These are phyloP conservation scores for Monilinia polystroma DNA, from an alignment of 2,329 filamentous ascomycete species.

Conservation along the genomic window DNA sequence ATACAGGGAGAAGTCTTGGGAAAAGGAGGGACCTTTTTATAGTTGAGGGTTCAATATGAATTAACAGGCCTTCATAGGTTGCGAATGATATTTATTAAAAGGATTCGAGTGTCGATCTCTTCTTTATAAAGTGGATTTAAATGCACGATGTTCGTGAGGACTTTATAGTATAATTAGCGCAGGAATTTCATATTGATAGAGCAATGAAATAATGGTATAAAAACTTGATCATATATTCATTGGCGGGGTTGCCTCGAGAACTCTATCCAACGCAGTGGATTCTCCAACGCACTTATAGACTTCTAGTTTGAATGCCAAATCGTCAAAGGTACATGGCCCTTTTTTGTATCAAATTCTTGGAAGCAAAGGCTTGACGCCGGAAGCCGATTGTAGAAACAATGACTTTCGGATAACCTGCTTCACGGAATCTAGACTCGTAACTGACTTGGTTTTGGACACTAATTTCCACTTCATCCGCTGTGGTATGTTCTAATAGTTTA, in stretches of 20 bases:
- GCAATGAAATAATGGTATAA: background rate
- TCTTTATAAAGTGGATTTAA: background rate
- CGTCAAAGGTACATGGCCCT: background rate
- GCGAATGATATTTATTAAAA: background rate
- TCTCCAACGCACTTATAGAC: background rate
- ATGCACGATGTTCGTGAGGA: background rate
- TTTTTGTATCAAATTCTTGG: background rate
- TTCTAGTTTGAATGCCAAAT: background rate
- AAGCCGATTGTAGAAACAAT: background rate
- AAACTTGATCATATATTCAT: background rate
- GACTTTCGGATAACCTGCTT: background rate
- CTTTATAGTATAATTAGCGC: background rate
- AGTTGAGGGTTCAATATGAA: background rate
- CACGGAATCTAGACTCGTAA: background rate
- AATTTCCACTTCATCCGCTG: background rate
- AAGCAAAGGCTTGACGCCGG: too few species aligned
- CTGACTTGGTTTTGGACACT: background rate
- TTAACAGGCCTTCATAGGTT: background rate
- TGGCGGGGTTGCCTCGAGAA: background rate
- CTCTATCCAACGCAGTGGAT: background rate
- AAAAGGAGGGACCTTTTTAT: background rate
- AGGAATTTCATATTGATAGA: background rate
- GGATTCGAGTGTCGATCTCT: background rate
- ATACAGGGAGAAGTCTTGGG: background rate
- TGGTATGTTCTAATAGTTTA: background rate